Evolutionary conservation across 352 stramenopile genomes (phyloP).

Genomic region (Phytopythium montanum): DNA sequence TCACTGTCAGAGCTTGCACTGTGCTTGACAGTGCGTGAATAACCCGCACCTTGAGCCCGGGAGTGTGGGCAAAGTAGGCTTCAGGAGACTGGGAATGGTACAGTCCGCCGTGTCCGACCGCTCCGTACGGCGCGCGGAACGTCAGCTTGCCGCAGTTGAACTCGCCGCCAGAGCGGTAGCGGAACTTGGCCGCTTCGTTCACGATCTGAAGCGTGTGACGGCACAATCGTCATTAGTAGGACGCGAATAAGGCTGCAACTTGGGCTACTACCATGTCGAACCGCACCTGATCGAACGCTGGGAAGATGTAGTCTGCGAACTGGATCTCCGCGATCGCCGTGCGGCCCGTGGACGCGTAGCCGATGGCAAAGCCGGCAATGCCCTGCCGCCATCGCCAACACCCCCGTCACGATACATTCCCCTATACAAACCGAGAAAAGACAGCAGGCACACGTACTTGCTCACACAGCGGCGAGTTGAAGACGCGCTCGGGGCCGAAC

Average conservation of each 20-base stretch:
- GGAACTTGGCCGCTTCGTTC: slow-evolving; percentile 98
- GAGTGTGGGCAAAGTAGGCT: slow-evolving; percentile 97
- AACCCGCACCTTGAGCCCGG: slow-evolving; percentile 89
- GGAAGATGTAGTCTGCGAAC: slow-evolving; percentile 98
- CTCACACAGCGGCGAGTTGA: slow-evolving; percentile 96
- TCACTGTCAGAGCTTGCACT: neutral
- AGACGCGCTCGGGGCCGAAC: slow-evolving; percentile 94
- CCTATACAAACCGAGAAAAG: no score
- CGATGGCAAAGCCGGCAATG: slow-evolving; percentile 96
- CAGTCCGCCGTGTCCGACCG: slow-evolving; percentile 91
- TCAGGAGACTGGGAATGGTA: slow-evolving; percentile 96
- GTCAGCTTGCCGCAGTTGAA: slow-evolving; percentile 98
- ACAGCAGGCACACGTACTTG: no score
- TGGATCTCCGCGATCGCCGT: slow-evolving; percentile 98
- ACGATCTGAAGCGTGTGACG: slow-evolving; percentile 80
- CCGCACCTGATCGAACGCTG: slow-evolving; percentile 88
- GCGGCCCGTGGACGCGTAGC: slow-evolving; percentile 94
- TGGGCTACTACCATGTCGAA: no score
- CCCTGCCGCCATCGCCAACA: slow-evolving; percentile 14
- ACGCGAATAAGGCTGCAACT: no score
- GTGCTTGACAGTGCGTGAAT: neutral
- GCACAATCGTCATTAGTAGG: no score
- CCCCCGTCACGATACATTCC: neutral
- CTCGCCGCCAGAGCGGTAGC: slow-evolving; percentile 96
- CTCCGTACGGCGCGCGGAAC: slow-evolving; percentile 94